A percentile compares a stretch with the other conserved stretches of the same genome.
Conservation (phyloP, 179 eudicot species). For the Nepenthes alata region DNA sequence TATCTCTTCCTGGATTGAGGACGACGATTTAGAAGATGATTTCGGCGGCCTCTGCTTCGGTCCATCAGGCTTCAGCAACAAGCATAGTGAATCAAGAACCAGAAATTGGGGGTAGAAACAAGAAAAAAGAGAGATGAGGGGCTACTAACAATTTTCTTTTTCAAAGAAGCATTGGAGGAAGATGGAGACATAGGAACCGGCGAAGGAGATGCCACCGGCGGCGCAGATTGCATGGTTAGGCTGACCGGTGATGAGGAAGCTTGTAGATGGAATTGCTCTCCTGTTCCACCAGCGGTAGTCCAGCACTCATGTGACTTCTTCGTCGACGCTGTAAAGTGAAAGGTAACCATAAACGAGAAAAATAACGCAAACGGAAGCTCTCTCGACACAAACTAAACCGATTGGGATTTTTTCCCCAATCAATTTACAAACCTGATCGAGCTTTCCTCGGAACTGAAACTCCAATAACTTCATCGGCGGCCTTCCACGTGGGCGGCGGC, state of each 20-base stretch:
- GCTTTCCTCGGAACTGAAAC: slow-evolving; percentile 83
- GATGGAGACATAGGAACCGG: slow-evolving; percentile 68
- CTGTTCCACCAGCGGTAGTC: slow-evolving; percentile 24
- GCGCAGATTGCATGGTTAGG: slow-evolving; percentile 18
- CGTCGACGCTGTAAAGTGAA: slow-evolving; percentile 44
- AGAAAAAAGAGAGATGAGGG: not conserved
- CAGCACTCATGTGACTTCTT: slow-evolving; percentile 72
- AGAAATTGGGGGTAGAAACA: not conserved
- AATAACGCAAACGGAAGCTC: not conserved
- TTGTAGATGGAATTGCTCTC: slow-evolving; percentile 36
- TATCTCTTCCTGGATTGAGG: slow-evolving; percentile 72
- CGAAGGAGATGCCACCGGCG: slow-evolving; percentile 18
- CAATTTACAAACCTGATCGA: slow-evolving; percentile 50
- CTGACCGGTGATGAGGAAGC: slow-evolving; percentile 64
- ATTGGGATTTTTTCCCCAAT: no score
- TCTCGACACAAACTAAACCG: not conserved
- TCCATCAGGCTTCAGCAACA: slow-evolving; percentile 61
- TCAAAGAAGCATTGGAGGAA: slow-evolving; percentile 48
- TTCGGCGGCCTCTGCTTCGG: slow-evolving; percentile 65
- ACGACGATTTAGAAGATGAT: slow-evolving; percentile 36
- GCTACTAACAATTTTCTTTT: slow-evolving; percentile 66
- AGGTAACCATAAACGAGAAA: slow-evolving; percentile 5
- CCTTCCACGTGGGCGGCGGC: slow-evolving; percentile 39
- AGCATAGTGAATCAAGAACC: slow-evolving; percentile 9
- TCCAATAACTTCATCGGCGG: slow-evolving; percentile 88